These are phyloP conservation scores for Calonectria naviculata DNA, from an alignment of 2,329 filamentous ascomycete species.

Conservation along the genomic window DNA sequence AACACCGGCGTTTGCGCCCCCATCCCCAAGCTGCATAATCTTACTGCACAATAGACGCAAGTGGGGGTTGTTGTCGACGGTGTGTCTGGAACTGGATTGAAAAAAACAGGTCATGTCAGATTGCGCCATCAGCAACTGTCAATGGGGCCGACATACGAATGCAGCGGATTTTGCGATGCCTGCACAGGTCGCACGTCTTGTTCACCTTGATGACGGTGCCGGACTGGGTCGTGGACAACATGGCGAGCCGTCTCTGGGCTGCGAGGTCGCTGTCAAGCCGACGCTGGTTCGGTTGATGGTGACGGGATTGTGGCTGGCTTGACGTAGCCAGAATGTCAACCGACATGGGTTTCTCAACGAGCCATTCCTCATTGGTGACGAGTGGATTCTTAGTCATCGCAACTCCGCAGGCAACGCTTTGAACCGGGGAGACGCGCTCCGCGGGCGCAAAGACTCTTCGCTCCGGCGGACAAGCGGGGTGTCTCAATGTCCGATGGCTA, in stretches of 20 bases:
- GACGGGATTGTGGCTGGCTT: neutral
- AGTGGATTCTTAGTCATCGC: too few species aligned
- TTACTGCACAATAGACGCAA: neutral
- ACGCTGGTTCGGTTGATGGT: neutral
- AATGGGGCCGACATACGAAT: constrained; percentile 19
- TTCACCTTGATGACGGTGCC: neutral
- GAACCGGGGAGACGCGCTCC: too few species aligned
- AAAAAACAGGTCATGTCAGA: neutral
- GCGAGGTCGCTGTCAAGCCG: neutral
- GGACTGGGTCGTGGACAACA: neutral
- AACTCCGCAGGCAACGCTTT: too few species aligned
- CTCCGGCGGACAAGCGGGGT: too few species aligned
- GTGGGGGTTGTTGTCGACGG: neutral
- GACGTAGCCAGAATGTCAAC: neutral
- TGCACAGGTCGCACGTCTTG: constrained; percentile 34
- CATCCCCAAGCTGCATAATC: neutral
- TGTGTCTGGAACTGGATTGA: neutral
- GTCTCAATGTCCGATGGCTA: too few species aligned
- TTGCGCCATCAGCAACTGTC: neutral
- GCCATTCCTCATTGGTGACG: too few species aligned
- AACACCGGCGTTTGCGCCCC: neutral
- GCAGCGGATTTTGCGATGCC: constrained; percentile 35
- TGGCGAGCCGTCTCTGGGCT: neutral
- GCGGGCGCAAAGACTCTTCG: too few species aligned
- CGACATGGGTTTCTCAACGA: too few species aligned